Percentiles rank a stretch among this genome's conserved stretches.
Conservation (phyloP, 352 stramenopile genomes). For the Peronospora farinosa region DNA sequence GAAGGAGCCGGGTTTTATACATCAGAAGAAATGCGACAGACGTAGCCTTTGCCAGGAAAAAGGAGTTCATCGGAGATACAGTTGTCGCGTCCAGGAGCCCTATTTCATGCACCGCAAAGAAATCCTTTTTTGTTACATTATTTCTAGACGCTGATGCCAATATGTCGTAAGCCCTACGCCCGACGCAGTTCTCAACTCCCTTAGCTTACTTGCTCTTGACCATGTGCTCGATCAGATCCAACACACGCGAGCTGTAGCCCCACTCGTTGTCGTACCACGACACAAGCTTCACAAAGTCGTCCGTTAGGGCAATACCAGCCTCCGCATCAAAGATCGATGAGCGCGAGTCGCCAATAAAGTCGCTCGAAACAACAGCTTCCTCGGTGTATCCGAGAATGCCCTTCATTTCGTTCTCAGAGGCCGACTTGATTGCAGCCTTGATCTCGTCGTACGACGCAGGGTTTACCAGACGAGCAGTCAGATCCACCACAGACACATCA, state of each 20-base stretch:
- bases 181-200: no score
- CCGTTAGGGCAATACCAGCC: slow-evolving; percentile 96
- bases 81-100: no score
- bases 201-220: slow-evolving; percentile 17
- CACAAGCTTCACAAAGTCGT: slow-evolving; percentile 98
- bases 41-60: no score
- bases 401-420: slow-evolving; percentile 92
- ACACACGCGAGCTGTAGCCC: slow-evolving; percentile 93
- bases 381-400: slow-evolving; percentile 98
- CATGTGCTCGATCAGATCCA: slow-evolving; percentile 97
- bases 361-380: slow-evolving; percentile 93
- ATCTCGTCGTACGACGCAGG: slow-evolving; percentile 97
- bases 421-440: slow-evolving; percentile 92
- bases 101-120: no score
- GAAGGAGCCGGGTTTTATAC: no score
- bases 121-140: no score
- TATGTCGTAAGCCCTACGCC: no score
- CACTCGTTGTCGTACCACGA: slow-evolving; percentile 99
- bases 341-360: slow-evolving; percentile 94
- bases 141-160: no score
- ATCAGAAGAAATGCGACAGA: no score
- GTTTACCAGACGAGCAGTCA: slow-evolving; percentile 80
- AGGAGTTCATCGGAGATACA: no score
- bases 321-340: slow-evolving; percentile 98
- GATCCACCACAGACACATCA: slow-evolving; percentile 87